Percentiles rank a stretch among this genome's conserved stretches.
phyloP scores from a whole-genome alignment of 129 eudicot genomes.

The Dittrichia graveolens region DNA sequence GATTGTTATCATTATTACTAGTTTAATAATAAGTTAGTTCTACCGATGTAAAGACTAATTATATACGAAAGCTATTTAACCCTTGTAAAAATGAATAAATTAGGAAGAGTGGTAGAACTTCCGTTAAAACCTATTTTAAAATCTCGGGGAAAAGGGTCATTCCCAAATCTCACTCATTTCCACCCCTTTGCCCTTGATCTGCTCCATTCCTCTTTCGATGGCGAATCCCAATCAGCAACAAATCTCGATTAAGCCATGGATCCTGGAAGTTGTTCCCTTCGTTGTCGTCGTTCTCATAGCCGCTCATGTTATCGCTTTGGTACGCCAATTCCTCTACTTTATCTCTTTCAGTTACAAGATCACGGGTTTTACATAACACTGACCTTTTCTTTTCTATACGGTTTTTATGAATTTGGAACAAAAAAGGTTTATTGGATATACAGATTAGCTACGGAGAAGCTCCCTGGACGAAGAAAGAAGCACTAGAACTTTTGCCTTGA shows the following conservation, averaged over 20 bases:
- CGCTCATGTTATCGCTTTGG: constrained; percentile 46
- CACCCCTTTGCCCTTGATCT: constrained; percentile 17
- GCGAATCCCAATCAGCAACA: constrained; percentile 35
- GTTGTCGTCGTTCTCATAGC: constrained; percentile 43
- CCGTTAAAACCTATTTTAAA: background rate
- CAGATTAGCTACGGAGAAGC: constrained; percentile 45
- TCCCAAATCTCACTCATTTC: constrained; percentile 21
- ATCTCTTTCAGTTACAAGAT: background rate
- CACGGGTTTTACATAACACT: background rate
- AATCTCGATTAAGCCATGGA: constrained; percentile 40
- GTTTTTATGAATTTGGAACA: background rate
- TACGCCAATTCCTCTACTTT: background rate
- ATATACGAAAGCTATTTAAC: too few species aligned
- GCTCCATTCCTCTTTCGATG: constrained; percentile 19
- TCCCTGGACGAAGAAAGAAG: constrained; percentile 46
- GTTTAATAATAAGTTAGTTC: too few species aligned
- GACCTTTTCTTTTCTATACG: background rate
- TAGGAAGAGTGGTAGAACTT: constrained; percentile 1
- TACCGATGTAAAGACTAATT: too few species aligned
- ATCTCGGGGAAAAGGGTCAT: background rate
- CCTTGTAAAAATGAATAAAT: too few species aligned
- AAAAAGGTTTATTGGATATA: constrained; percentile 43
- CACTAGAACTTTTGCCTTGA: constrained; percentile 21
- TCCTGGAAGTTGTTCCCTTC: constrained; percentile 40
- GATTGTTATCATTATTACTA: too few species aligned